A percentile compares a stretch with the other conserved stretches of the same genome.
These are phyloP conservation scores for Vanrija sp. DNA, from an alignment of 1,284 basidiomycete species.

Conservation along the genomic window DNA sequence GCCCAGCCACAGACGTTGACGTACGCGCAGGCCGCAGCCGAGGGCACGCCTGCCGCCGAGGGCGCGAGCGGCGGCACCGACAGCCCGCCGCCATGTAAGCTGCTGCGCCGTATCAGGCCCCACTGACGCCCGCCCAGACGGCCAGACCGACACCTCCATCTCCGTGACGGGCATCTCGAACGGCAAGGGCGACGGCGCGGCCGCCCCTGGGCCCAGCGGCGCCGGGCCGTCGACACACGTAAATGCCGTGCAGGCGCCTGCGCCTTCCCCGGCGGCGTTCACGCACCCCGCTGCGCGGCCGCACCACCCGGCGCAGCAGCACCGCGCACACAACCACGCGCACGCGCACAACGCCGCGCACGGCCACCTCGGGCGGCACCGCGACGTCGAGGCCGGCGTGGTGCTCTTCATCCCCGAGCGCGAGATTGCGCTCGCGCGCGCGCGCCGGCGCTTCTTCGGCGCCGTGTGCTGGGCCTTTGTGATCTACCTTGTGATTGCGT, in stretches of 20 bases:
- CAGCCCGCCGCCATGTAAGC: conserved; percentile 9
- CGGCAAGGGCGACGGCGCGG: too few relatives aligned
- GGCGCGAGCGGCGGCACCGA: neutral
- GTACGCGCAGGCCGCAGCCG: conserved; percentile 9
- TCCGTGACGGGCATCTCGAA: too few relatives aligned
- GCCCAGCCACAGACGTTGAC: conserved; percentile 3
- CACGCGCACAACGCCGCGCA: neutral
- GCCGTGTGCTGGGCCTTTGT: conserved; percentile 43
- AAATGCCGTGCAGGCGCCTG: neutral
- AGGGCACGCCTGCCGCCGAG: neutral
- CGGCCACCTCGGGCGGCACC: too few relatives aligned
- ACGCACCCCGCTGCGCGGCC: neutral
- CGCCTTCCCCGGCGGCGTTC: neutral
- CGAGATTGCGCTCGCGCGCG: conserved; percentile 30
- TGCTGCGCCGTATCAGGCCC: neutral
- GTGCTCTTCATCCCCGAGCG: conserved; percentile 6
- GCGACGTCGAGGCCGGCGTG: conserved; percentile 5
- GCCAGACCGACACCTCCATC: too few relatives aligned
- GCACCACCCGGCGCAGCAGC: neutral
- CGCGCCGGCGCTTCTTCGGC: conserved; percentile 41
- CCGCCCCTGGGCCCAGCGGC: neutral
- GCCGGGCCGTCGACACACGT: neutral
- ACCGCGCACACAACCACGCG: neutral
- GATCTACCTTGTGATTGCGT: conserved; percentile 44
- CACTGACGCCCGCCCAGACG: too few relatives aligned